Evolutionary conservation across 2,329 filamentous ascomycete species (phyloP).

Genomic region (Meredithiella fracta): DNA sequence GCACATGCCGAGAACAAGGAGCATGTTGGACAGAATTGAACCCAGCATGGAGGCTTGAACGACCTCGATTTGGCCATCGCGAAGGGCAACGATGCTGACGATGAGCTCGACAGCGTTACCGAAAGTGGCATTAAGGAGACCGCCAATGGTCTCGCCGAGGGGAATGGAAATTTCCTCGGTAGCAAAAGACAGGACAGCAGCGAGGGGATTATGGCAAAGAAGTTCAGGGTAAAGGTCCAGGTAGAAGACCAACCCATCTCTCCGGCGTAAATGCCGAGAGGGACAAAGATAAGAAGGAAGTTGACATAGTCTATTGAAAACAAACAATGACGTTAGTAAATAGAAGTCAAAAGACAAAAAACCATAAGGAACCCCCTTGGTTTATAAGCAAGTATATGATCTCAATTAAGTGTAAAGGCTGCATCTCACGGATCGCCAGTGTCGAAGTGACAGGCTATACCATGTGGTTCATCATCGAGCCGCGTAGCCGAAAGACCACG

Average conservation of each 20-base stretch:
- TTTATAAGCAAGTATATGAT: not conserved
- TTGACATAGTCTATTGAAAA: conserved; percentile 41
- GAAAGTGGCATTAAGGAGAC: conserved; percentile 60
- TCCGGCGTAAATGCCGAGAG: conserved; percentile 54
- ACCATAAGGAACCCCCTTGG: not conserved
- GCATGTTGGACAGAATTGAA: conserved; percentile 83
- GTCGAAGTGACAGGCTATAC: not conserved
- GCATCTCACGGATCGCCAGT: not conserved
- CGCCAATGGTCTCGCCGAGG: conserved; percentile 57
- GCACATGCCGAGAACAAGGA: conserved; percentile 71
- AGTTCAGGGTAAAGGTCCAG: conserved; percentile 60
- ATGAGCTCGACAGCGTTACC: conserved; percentile 69
- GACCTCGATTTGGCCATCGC: conserved; percentile 73
- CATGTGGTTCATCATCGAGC: not conserved
- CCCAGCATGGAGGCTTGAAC: conserved; percentile 98
- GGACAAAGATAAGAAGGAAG: conserved; percentile 56
- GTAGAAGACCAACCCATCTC: conserved; percentile 45
- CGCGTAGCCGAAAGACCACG: conserved; percentile 2
- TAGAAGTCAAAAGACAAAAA: no score
- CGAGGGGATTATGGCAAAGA: conserved; percentile 62
- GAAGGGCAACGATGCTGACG: conserved; percentile 80
- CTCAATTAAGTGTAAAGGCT: not conserved
- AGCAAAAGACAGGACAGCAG: conserved; percentile 57
- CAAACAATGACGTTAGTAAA: not conserved
- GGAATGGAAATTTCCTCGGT: conserved; percentile 61